Evolutionary conservation across 2,329 filamentous ascomycete genomes (phyloP), one percentile per base, ranked within the genome.

Genomic region (Fusarium nanum): DNA sequence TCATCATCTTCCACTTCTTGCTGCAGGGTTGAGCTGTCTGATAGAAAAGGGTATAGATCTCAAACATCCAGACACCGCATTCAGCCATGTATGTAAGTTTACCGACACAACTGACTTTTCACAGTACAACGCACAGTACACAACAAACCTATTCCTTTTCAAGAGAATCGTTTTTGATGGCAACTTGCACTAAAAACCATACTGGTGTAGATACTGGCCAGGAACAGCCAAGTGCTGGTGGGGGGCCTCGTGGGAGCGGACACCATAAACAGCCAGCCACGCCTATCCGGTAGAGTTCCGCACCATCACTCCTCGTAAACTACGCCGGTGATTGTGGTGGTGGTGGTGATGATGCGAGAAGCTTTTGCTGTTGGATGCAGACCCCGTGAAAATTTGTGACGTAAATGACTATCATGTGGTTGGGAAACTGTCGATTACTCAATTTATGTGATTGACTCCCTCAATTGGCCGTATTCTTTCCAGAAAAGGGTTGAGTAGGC

Each of bases 201-300:
- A 62, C 59, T 55, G 27, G 10, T 53, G 49, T 53, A 28, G 16
- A 41, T n/a, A 42, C 34, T 64, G 23, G 22, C 44, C 20, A 62
- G 61, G 63, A 56, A 53, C 49, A 40, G 65, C 63, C 60, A 70
- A 56, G 60, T 72, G 56, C 49, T 70, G 50, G 73, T 73, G 67
- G 73, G 73, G 70, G 60, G 58, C 70, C 64, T 68, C 64, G 63
- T 73, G 66, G 72, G 61, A 73, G 73, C 66, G 61, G 68, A 74
- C 64, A 70, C 56, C 58, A 48, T 54, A 48, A 64, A 55, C 30
- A 65, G 28, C 47, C 63, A 64, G 57, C 53, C 61, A 70, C 67
- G 69, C 64, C 64, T 75, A 47, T 58, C 57, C 60, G 68, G 73
- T 60, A 74, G 47, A 60, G 63, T 75, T 72, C 68, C 72, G 70